Evolutionary conservation across 2,329 filamentous ascomycete species (phyloP), one percentile per base, ranked within the genome.

Genomic region (Ascochyta clinopodiicola): DNA sequence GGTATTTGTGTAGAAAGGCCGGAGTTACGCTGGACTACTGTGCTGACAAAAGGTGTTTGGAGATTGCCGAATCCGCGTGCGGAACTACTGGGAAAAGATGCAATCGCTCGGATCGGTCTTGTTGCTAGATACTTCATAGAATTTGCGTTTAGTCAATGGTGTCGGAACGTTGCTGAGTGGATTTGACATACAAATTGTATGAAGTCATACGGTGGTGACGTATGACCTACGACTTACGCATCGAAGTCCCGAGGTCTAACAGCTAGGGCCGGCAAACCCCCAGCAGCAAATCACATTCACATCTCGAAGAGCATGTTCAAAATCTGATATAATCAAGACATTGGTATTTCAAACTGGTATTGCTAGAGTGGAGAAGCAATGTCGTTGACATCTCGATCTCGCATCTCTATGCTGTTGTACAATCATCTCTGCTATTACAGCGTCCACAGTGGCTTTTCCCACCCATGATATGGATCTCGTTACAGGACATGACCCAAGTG

Each of bases 361-460:
- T 56, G 40, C 46, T 63, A 67, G 69, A 69, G 69, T 63, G 67
- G 64, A 69, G 63, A 69, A 64, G 63, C 64, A 61, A 62, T 64
- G 62, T 66, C 60, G 63, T 64, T 63, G 67, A 53, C 63, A 64
- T 71, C 69, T 67, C 63, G 17, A 63, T 71, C 69, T 68, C 69
- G 51, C 68, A 45, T 61, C 65, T 67, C 66, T 62, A 54, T 56
- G 43, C 60, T 69, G 58, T 50, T 56, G 53, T 70, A 70, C 67
- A 70, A 52, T 63, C 58, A 51, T 64, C 53, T 59, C 51, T 56
- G 50, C 46, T 49, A 61, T 62, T 62, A 65, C 58, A 60, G 53
- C 53, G 27, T 64, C 56, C 58, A 56, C 51, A 59, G 51, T 59
- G 49, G 61, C 59, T 47, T 55, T 59, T 56, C 59, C 59, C 57